A percentile compares a stretch with the other conserved stretches of the same genome.
Evolutionary conservation across 202 grass and related monocot species (phyloP).

Genomic region (Brachypodium distachyon): DNA sequence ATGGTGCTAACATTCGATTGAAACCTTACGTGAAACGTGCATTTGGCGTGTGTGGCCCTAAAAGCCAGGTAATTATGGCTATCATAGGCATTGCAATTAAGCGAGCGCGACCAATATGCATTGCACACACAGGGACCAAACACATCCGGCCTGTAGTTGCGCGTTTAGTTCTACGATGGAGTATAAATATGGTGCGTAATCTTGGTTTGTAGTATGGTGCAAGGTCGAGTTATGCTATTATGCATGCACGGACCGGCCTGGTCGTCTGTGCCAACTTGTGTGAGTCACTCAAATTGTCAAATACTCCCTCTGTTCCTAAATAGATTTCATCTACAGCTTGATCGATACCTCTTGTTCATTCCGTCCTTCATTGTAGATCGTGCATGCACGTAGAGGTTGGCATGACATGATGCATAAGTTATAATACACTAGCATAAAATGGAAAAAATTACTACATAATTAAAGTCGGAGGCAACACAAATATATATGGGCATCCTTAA

Average conservation of each 20-base stretch:
- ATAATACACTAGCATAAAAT: neutral
- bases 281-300: too few relatives aligned
- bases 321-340: too few relatives aligned
- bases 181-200: neutral
- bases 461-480: neutral
- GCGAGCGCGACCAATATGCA: neutral
- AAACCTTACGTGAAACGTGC: constrained; percentile 24
- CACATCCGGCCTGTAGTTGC: neutral
- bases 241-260: neutral
- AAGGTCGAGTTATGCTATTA: neutral
- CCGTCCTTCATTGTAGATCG: neutral
- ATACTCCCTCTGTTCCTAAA: too few relatives aligned
- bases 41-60: constrained; percentile 11
- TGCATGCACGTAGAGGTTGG: too few relatives aligned
- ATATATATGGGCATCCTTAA: neutral
- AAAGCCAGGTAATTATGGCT: constrained; percentile 25
- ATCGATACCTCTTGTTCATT: too few relatives aligned
- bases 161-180: neutral
- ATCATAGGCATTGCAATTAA: neutral
- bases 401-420: neutral
- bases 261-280: neutral
- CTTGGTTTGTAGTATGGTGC: neutral
- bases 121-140: neutral
- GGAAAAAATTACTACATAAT: neutral
- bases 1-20: neutral